Conservation (phyloP, 805 yeast species). For the Lipomyces mesembrius region DNA sequence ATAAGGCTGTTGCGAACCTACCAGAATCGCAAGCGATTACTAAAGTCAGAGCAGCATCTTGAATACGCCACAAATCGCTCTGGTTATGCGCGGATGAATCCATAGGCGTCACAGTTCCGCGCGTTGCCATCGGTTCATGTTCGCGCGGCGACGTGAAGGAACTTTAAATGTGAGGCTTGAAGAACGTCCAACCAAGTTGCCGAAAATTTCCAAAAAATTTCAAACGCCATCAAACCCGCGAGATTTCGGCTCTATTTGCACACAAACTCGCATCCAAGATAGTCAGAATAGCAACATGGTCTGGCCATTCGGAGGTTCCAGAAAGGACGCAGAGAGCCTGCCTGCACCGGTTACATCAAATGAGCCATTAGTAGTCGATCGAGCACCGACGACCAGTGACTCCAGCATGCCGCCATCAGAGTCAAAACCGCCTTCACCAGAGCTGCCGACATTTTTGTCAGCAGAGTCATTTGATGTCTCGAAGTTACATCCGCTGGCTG, state of each 20-base stretch:
- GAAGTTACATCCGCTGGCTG: slow-evolving; percentile 39
- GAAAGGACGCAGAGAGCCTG: background rate
- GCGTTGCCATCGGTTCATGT: background rate
- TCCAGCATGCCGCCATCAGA: background rate
- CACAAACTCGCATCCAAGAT: background rate
- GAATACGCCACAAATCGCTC: background rate
- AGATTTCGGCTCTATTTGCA: background rate
- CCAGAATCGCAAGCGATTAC: background rate
- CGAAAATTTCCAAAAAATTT: background rate
- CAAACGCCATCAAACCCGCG: background rate
- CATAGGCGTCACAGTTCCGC: background rate
- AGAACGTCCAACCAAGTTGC: background rate
- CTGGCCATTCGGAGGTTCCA: slow-evolving; percentile 25
- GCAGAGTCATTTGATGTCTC: slow-evolving; percentile 31
- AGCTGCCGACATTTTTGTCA: slow-evolving; percentile 25
- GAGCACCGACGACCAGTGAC: background rate
- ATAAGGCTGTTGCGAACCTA: too few relatives aligned
- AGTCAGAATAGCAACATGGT: slow-evolving; percentile 13
- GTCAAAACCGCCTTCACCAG: slow-evolving; percentile 1
- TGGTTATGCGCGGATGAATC: background rate
- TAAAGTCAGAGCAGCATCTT: background rate
- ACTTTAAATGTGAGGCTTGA: background rate
- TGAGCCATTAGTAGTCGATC: background rate
- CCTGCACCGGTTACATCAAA: background rate
- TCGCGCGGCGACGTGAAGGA: background rate